Conservation (phyloP, 306 rosid genomes). For the Psophocarpus tetragonolobus region DNA sequence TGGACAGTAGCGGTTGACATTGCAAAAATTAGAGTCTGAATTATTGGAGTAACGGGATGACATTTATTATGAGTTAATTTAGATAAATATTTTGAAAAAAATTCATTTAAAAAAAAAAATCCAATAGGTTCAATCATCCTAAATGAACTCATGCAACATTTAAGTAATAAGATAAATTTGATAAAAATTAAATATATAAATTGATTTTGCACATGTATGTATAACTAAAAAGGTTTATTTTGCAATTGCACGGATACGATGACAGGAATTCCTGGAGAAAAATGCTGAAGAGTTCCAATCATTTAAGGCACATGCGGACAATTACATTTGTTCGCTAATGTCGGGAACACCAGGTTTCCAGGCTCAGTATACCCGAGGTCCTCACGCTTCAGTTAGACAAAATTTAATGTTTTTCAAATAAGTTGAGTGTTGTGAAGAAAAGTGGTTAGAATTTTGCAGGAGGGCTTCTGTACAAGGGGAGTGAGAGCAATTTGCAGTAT, state of each 20-base stretch:
- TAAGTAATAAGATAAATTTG: too few species aligned
- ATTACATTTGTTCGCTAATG: conserved; percentile 73
- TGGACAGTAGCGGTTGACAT: too few species aligned
- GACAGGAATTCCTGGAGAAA: conserved; percentile 65
- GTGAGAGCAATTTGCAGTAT: conserved; percentile 83
- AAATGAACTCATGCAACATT: too few species aligned
- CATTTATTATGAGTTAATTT: too few species aligned
- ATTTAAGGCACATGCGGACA: conserved; percentile 82
- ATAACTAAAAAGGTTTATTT: not conserved
- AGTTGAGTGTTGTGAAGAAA: too few species aligned
- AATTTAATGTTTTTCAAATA: not conserved
- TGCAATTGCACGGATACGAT: conserved; percentile 1
- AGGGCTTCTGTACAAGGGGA: conserved; percentile 70
- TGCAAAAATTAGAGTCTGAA: too few species aligned
- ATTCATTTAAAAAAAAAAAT: too few species aligned
- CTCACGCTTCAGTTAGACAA: not conserved
- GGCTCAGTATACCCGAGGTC: conserved; percentile 85
- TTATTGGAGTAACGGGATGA: too few species aligned
- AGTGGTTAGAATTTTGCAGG: conserved; percentile 50
- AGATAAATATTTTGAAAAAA: too few species aligned
- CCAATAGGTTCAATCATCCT: too few species aligned
- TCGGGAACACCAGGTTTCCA: conserved; percentile 65
- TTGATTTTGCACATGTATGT: not conserved
- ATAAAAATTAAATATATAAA: not conserved
- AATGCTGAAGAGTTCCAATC: conserved; percentile 54